Evolutionary conservation across 306 rosid species (phyloP).

Genomic region (Lagenaria siceraria): DNA sequence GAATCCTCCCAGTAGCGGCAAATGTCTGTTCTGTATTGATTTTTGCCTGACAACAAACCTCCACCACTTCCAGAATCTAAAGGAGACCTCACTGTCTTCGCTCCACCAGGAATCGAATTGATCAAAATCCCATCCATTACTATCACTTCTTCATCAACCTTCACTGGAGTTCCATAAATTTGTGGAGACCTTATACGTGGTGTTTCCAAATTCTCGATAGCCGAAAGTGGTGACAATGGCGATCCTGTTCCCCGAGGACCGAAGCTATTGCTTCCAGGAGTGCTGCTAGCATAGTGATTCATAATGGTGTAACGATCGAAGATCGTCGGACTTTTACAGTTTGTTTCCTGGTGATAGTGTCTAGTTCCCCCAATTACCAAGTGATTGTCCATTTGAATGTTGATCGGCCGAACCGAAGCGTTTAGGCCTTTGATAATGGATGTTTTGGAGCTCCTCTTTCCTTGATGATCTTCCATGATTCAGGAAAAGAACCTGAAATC

Average conservation of each 20-base stretch:
- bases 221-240: constrained; percentile 33
- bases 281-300: constrained; percentile 7
- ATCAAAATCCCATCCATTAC: constrained; percentile 58
- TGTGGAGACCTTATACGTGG: constrained; percentile 19
- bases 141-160: constrained; percentile 43
- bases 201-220: constrained; percentile 33
- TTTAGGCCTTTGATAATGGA: constrained; percentile 4
- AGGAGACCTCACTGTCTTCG: constrained; percentile 29
- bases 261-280: constrained; percentile 7
- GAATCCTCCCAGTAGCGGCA: constrained; percentile 35
- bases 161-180: constrained; percentile 33
- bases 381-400: constrained; percentile 17
- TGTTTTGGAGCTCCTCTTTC: constrained; percentile 7
- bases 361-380: constrained; percentile 14
- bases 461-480: constrained; percentile 4
- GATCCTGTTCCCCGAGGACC: constrained; percentile 6
- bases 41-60: constrained; percentile 17
- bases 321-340: constrained; percentile 20
- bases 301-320: constrained; percentile 16
- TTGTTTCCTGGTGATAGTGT: constrained; percentile 20
- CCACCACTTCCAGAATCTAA: constrained; percentile 15
- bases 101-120: constrained; percentile 7
- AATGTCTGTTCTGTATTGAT: constrained; percentile 19
- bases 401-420: constrained; percentile 8
- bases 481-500: constrained; percentile 5